Base-by-base conservation (phyloP, 176 grass and related monocot species). In the Echinochloa phyllopogon region DNA sequence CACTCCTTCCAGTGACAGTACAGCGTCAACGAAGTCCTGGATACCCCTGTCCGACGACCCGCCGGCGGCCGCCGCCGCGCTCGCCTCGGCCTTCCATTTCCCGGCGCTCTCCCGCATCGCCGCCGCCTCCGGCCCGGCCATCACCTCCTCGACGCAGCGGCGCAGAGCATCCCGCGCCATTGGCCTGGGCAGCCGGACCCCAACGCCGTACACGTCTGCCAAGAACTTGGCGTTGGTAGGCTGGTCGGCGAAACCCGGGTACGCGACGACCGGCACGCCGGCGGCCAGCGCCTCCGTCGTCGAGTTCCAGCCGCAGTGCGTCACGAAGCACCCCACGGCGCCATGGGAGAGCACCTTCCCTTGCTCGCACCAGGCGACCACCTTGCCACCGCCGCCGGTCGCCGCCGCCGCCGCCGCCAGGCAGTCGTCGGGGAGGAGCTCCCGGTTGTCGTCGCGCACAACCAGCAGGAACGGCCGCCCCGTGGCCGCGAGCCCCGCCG, bases 281-380 rank as follows among this genome's bases (percentile, higher is more conserved):
- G 52, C 80, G 6, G 75, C 49, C 24, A 92, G 84, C 61, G 48
- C 9, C 17, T n/a, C n/a, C n/a, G n/a, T n/a, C 40, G 84, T 90
- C 13, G 94, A 97, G 88, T 97, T 97, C 92, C 94, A 97, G 15
- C 90, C 92, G 3, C 76, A 89, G 50, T 94, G 92, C 5, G 90
- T 94, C 20, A 94, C 61, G 40, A 94, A 94, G 80, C 94, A 95
- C 2, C 90, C 94, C 27, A 93, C 89, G n/a, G n/a, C n/a, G n/a
- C n/a, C n/a, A 72, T 94, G 92, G 27, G 64, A 15, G 2, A 94
- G 88, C 27, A 88, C 88, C 14, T 43, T 79, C 15, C 33, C 23
- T 40, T 94, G 83, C 12, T 12, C 40, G 62, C 92, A 90, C 92
- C 92, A 94, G 20, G 79, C 17, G 53, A 94, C 88, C 61, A 94